Evolutionary conservation across 148 eudicot genomes (phyloP).

Genomic region (Oxyria digyna): DNA sequence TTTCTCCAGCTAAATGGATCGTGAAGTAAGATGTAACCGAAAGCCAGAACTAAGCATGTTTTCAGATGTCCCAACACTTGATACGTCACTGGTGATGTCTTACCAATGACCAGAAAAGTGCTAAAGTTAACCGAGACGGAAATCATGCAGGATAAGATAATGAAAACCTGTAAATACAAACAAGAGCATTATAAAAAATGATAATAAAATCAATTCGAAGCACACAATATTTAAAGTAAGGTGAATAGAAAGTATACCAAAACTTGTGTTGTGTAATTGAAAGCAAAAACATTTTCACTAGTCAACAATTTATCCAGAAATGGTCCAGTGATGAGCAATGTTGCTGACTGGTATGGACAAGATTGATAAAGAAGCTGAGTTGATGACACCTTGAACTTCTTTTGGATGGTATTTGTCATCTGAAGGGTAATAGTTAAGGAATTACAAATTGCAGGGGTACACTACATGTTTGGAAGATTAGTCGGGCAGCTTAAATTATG

Average conservation of each 20-base stretch:
- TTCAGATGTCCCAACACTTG: constrained; percentile 88
- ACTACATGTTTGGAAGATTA: constrained; percentile 3
- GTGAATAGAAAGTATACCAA: constrained; percentile 17
- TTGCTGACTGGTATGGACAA: constrained; percentile 51
- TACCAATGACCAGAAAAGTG: constrained; percentile 87
- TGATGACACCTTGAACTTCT: constrained; percentile 65
- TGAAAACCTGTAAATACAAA: constrained; percentile 46
- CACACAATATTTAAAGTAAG: neutral
- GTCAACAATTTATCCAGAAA: constrained; percentile 55
- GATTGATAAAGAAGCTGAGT: constrained; percentile 57
- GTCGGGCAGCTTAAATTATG: neutral
- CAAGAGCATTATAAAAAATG: neutral
- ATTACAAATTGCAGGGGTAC: neutral
- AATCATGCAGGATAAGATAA: constrained; percentile 70
- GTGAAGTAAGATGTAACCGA: constrained; percentile 71
- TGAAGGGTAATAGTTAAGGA: constrained; percentile 11
- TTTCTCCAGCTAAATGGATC: constrained; percentile 79
- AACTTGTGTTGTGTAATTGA: constrained; percentile 48
- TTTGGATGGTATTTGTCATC: constrained; percentile 67
- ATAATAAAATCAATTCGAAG: neutral
- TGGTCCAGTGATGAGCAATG: constrained; percentile 43
- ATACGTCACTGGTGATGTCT: constrained; percentile 94
- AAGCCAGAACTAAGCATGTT: constrained; percentile 82
- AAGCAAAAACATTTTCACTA: constrained; percentile 45
- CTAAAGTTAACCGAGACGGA: constrained; percentile 90